Base-by-base conservation (phyloP, 2,329 filamentous ascomycete species). In the Moelleriella libera region DNA sequence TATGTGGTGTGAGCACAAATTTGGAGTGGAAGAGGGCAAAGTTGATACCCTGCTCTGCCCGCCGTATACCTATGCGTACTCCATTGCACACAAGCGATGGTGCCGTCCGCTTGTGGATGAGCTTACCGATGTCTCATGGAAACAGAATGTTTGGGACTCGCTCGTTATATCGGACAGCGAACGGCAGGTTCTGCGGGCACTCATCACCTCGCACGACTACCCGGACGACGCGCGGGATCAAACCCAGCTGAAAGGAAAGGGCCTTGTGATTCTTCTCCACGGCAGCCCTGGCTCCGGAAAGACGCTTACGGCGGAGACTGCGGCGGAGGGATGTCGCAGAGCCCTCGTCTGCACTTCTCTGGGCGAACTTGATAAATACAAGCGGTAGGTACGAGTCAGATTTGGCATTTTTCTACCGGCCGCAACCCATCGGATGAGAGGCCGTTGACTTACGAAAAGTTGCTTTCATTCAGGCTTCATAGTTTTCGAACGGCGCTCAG, bases 201-300 rank as follows among this genome's bases (percentile, higher is more conserved):
- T 37, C 34, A 12, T 37, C 8, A 37, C 34, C 12, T 37, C 34
- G 34, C 34, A 37, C 34, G 12, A 9, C 12, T 37, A 37, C 34
- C 34, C 34, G 12, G 4, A 37, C 3, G 12, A 37, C 12, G 34
- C 34, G 34, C 34, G 34, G 12, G 34, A 37, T 37, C 34, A 37
- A 12, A 37, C 34, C 12, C 34, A 37, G 34, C 34, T 9, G 12
- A 66, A 72, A 54, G 64, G 66, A 12, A 60, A 68, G 45, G 69
- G 68, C 4, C 60, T 73, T 14, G 65, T 73, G 42, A 63, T 69
- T 43, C 61, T 73, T 1, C 60, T 74, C 5, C 67, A 64, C 7
- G 69, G 70, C 0, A 68, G 67, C 0, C 67, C 67, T 0, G 70
- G 70, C 4, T 70, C 68, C 0, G 70, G 70, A 29, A 74, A 71